These are phyloP conservation scores for Cymbopogon citratus DNA, from an alignment of 176 grass and related monocot species.

Conservation along the genomic window DNA sequence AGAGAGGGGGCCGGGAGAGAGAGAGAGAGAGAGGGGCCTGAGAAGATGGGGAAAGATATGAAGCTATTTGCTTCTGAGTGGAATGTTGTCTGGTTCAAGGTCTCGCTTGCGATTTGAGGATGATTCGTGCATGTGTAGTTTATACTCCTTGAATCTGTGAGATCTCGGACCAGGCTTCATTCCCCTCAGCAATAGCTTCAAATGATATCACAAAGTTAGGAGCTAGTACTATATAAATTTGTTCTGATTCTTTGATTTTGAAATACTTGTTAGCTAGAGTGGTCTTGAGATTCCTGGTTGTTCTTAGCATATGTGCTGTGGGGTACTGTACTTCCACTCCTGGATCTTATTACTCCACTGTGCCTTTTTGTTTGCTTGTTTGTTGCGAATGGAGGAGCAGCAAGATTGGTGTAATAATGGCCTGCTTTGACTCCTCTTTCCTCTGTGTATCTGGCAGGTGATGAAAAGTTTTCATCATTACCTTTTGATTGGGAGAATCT, in stretches of 20 bases:
- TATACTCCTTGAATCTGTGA: neutral
- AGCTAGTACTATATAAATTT: neutral
- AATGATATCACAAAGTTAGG: neutral
- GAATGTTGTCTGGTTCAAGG: constrained; percentile 99
- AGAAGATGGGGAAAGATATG: constrained; percentile 25
- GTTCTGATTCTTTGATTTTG: neutral
- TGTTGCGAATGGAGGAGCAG: constrained; percentile 21
- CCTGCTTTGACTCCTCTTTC: constrained; percentile 44
- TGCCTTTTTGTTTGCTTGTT: constrained; percentile 12
- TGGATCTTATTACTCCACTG: constrained; percentile 10
- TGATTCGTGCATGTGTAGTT: neutral
- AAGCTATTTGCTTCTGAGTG: constrained; percentile 82
- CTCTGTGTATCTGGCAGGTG: constrained; percentile 36
- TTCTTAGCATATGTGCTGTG: neutral
- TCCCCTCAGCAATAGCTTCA: constrained; percentile 87
- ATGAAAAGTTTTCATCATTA: constrained; percentile 71
- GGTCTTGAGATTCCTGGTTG: neutral
- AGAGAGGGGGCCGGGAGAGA: neutral
- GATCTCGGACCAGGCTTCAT: constrained; percentile 99
- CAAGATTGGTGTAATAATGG: constrained; percentile 74
- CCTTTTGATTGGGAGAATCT: constrained; percentile 48
- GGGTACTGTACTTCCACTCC: neutral
- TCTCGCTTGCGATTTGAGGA: constrained; percentile 19
- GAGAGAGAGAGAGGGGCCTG: neutral
- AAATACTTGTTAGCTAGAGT: neutral